Base-by-base conservation (phyloP, 371 early-diverging fungal species). In the Choanephora cucurbitarum region DNA sequence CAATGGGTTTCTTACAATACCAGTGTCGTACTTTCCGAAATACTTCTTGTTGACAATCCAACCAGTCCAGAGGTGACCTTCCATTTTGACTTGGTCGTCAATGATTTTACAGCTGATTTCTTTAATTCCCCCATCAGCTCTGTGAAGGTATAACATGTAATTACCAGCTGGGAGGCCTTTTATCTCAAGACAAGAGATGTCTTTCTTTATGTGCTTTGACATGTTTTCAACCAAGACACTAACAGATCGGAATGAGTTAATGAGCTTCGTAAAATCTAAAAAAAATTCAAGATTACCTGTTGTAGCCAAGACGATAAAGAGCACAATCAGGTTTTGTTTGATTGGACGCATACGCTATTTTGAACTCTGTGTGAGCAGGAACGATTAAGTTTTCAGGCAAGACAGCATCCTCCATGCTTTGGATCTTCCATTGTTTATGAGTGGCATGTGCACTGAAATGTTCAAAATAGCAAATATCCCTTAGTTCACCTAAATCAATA, bases 401-500 rank as follows among this genome's bases (percentile, higher is more conserved):
- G 13, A 17, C 28, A 5, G 55, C 17, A 37, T 44, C 42, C 8
- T 21, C 31, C 6, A 31, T 39, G 8, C 23, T 44, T 23, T 34
- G 32, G 2, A 73, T 24, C 0, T 37, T 8, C 74, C 73, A 60
- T 41, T 55, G 42, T 23, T 40, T 40, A 21, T 49, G 21, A 15
- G 34, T 19, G 47, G 14, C 19, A 39, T 37, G 53, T 54, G 48
- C 1, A 14, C 17, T 37, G n/a, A 17, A 15, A 9, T 50, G 44
- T 1, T 22, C 34, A 13, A 72, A 39, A 7, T 21, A 46, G 3
- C 55, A 42, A 22, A 77, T 61, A 40, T 70, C 50, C 1, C 52
- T 15, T 3, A 84, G 49, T 1, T 56, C 39, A 0, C 85, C 85
- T 3, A 84, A 62, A 7, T 59, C 50, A 10, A 80, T 58, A 2